Base-by-base conservation (phyloP, 805 yeast genomes). In the Myxozyma kluyveri region DNA sequence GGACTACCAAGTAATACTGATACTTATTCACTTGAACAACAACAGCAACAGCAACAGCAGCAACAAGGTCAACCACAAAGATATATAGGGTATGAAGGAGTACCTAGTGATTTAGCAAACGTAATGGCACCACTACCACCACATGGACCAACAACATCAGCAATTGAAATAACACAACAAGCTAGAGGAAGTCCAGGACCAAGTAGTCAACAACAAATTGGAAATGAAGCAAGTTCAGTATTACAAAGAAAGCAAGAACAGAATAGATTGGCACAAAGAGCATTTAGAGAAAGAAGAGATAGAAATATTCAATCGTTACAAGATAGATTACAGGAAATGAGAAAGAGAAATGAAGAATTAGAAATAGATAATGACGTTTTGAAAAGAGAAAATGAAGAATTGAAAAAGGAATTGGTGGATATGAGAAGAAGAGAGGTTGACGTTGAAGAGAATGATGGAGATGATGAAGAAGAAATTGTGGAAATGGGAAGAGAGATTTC, bases 161-260 rank as follows among this genome's bases (percentile, higher is more conserved):
- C n/a, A n/a, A n/a, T n/a, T n/a, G n/a, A n/a, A n/a, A n/a, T n/a
- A n/a, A n/a, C n/a, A n/a, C n/a, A n/a, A n/a, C n/a, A n/a, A n/a
- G n/a, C n/a, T n/a, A n/a, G n/a, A n/a, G n/a, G n/a, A n/a, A n/a
- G n/a, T n/a, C n/a, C n/a, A n/a, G n/a, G n/a, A n/a, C n/a, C n/a
- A 12, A 31, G 35, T 14, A 31, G 14, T 14, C 35, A 31, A 10
- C 35, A 31, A 31, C 35, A 10, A 31, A 14, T 31, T 31, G 10
- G 35, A 31, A 31, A 31, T 14, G 10, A n/a, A n/a, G n/a, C n/a
- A 19, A 26, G 14, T 21, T 26, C 43, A 24, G 18, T 24, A 2
- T 17, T 35, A 9, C 54, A 88, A 88, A 10, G 76, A 74, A 41
- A 74, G 68, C 50, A 54, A 29, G 53, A 50, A 3, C 56, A 54